phyloP scores from a whole-genome alignment of 73 alveolate species.

The Stentor roeselii region DNA sequence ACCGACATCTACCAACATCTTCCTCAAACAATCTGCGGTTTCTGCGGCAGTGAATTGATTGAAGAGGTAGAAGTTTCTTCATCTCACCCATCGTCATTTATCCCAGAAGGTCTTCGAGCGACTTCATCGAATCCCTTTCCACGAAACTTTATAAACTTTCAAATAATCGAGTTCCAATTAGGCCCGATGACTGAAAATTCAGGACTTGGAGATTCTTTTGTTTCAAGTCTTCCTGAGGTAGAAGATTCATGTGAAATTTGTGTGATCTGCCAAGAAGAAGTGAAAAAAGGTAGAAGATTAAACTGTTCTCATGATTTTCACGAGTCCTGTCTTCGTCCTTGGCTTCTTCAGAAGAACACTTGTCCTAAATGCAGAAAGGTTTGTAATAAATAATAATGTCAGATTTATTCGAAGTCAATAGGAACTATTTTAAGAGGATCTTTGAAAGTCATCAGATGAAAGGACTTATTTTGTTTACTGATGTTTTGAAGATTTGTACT shows the following conservation, averaged over 20 bases:
- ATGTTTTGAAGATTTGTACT: background rate
- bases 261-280: background rate
- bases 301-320: background rate
- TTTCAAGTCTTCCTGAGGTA: background rate
- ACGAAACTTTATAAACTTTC: background rate
- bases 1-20: background rate
- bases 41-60: background rate
- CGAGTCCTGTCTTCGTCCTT: background rate
- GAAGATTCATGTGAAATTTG: background rate
- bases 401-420: constrained; percentile 5
- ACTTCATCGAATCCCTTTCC: background rate
- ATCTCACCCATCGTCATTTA: background rate
- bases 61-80: background rate
- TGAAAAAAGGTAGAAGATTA: background rate
- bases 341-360: background rate
- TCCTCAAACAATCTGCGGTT: background rate
- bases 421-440: background rate
- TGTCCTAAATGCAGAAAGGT: background rate
- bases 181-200: background rate
- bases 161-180: background rate
- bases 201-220: background rate
- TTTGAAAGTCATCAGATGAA: constrained; percentile 10
- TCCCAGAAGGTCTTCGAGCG: background rate
- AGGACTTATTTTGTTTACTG: constrained; percentile 11
- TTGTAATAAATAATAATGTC: no score